These are phyloP conservation scores for Aspergillus campestris DNA, from an alignment of 495 filamentous ascomycete species.

Conservation along the genomic window DNA sequence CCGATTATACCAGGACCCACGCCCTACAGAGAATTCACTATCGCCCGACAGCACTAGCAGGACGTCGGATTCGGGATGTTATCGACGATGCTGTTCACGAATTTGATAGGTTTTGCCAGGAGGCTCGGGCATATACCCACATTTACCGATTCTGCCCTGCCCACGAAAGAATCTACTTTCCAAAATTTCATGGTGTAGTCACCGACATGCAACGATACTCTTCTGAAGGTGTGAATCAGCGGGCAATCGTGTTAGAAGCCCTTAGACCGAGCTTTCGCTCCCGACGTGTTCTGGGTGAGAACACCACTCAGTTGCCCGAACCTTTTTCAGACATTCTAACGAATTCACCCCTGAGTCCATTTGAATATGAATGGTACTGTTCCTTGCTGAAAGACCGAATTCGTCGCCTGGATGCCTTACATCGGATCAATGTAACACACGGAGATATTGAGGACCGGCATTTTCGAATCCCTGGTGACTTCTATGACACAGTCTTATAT, in stretches of 20 bases:
- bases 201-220: background rate
- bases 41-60: background rate
- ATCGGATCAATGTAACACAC: constrained; percentile 14
- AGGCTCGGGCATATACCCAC: constrained; percentile 2
- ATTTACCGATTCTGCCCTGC: background rate
- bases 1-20: background rate
- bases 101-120: background rate
- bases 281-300: background rate
- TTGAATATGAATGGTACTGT: constrained; percentile 8
- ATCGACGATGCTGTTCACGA: background rate
- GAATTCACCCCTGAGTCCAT: background rate
- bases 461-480: constrained; percentile 13
- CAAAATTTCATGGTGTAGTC: background rate
- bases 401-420: constrained; percentile 12
- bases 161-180: background rate
- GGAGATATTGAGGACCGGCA: constrained; percentile 12
- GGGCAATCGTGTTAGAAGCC: background rate
- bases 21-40: background rate
- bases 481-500: constrained; percentile 16
- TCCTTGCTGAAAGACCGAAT: constrained; percentile 16
- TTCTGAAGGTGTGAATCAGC: background rate
- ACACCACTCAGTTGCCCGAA: background rate
- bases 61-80: background rate
- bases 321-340: background rate
- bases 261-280: background rate